A percentile compares a stretch with the other conserved stretches of the same genome.
Evolutionary conservation across 331 rosid genomes (phyloP).

Genomic region (Malus hybrid): DNA sequence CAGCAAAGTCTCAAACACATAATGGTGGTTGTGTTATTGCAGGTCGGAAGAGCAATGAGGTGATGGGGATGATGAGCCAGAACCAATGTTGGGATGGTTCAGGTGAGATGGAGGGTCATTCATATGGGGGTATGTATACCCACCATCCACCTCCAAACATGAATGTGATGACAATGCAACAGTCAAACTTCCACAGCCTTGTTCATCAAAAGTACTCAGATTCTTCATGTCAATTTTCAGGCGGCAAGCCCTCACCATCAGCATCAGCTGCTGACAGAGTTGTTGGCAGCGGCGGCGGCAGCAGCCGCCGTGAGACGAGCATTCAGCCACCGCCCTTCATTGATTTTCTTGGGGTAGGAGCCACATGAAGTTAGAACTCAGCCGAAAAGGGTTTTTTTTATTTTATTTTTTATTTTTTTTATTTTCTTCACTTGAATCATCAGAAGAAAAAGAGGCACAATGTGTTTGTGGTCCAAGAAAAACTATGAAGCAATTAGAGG

Average conservation of each 20-base stretch:
- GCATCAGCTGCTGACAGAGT: slow-evolving; percentile 22
- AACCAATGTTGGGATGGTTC: slow-evolving; percentile 27
- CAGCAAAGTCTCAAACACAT: background rate
- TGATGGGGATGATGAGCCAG: slow-evolving; percentile 9
- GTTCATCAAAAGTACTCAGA: slow-evolving; percentile 21
- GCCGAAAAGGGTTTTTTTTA: background rate
- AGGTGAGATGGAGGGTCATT: slow-evolving; percentile 14
- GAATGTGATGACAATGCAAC: slow-evolving; percentile 25
- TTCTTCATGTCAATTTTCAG: slow-evolving; percentile 23
- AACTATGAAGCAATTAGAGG: slow-evolving; percentile 31
- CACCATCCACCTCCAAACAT: slow-evolving; percentile 21
- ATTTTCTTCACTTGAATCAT: slow-evolving; percentile 5
- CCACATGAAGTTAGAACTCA: slow-evolving; percentile 41
- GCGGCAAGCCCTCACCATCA: slow-evolving; percentile 33
- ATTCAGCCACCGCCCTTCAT: slow-evolving; percentile 49
- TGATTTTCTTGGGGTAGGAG: slow-evolving; percentile 97
- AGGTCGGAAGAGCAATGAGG: slow-evolving; percentile 34
- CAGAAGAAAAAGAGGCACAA: slow-evolving; percentile 19
- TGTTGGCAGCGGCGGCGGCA: background rate
- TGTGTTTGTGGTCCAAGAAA: slow-evolving; percentile 58
- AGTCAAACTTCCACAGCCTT: slow-evolving; percentile 19
- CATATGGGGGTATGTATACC: slow-evolving; percentile 7
- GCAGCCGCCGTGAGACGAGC: slow-evolving; percentile 14
- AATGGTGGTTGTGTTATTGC: slow-evolving; percentile 5
- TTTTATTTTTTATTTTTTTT: background rate